Conservation (phyloP, 1,284 basidiomycete species). For the Ganoderma meredithae region DNA sequence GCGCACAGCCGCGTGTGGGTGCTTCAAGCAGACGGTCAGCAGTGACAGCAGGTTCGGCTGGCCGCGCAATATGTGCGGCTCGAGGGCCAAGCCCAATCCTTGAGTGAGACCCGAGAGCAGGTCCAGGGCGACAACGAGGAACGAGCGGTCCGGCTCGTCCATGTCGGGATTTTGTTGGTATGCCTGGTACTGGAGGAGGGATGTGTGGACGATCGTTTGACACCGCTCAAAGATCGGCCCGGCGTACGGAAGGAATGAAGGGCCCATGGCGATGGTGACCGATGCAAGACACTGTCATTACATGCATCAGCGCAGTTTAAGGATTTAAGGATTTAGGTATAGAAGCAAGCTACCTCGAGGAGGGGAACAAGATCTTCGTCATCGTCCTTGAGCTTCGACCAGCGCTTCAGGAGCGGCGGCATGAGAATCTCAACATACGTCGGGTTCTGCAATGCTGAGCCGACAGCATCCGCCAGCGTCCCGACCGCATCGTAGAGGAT, state of each 20-base stretch:
- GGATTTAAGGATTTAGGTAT: slow-evolving; percentile 10
- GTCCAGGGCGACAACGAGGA: slow-evolving; percentile 97
- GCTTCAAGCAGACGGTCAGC: slow-evolving; percentile 88
- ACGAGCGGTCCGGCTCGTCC: slow-evolving; percentile 94
- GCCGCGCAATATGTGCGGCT: slow-evolving; percentile 70
- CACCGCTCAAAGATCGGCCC: slow-evolving; percentile 95
- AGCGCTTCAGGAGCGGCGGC: slow-evolving; percentile 92
- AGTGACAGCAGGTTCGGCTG: slow-evolving; percentile 83
- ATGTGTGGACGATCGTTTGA: slow-evolving; percentile 83
- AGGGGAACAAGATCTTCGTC: slow-evolving; percentile 95
- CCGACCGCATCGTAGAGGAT: slow-evolving; percentile 99
- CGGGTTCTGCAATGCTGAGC: slow-evolving; percentile 85
- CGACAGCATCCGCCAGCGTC: slow-evolving; percentile 96
- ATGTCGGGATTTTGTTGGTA: slow-evolving; percentile 87
- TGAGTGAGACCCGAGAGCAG: slow-evolving; percentile 96
- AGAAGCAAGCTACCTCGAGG: slow-evolving; percentile 72
- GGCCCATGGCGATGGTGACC: slow-evolving; percentile 95
- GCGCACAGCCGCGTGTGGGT: slow-evolving; percentile 93
- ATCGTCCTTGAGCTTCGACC: slow-evolving; percentile 89
- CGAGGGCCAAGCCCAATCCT: slow-evolving; percentile 85
- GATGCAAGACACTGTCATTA: slow-evolving; percentile 89
- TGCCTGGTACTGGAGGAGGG: slow-evolving; percentile 83
- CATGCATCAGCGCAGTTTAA: slow-evolving; percentile 16
- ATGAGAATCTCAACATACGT: slow-evolving; percentile 94
- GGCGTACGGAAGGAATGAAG: slow-evolving; percentile 91